Conservation (phyloP, 2,329 filamentous ascomycete species). For the Exophiala phaeomuriformis region DNA sequence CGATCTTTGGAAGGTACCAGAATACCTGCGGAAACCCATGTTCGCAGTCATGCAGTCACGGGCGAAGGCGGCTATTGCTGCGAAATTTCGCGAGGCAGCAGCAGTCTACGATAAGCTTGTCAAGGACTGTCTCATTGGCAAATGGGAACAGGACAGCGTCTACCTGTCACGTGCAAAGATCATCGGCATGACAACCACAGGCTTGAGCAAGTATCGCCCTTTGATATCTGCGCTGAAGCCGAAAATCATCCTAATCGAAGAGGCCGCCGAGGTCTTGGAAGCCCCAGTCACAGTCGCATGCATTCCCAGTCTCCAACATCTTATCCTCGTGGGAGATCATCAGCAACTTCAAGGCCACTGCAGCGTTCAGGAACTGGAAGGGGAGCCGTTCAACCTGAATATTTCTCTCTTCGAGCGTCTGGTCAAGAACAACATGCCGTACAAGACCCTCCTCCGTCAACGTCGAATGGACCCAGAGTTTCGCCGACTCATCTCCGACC, state of each 20-base stretch:
- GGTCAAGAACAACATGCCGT: conserved; percentile 58
- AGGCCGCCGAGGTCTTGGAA: conserved; percentile 66
- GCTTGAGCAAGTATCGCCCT: conserved; percentile 69
- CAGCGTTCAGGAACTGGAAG: conserved; percentile 53
- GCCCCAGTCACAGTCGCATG: conserved; percentile 53
- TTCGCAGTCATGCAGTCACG: conserved; percentile 58
- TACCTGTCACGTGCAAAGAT: conserved; percentile 55
- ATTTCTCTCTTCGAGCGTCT: conserved; percentile 75
- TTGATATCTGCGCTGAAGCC: conserved; percentile 61
- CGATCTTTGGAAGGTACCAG: conserved; percentile 57
- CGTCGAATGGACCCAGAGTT: conserved; percentile 66
- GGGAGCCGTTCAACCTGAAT: conserved; percentile 58
- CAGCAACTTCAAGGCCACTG: conserved; percentile 66
- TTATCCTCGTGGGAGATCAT: conserved; percentile 70
- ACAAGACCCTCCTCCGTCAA: conserved; percentile 59
- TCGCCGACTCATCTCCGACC: conserved; percentile 52
- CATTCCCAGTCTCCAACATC: conserved; percentile 55
- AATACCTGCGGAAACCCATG: conserved; percentile 52
- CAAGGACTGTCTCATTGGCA: conserved; percentile 49
- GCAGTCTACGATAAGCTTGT: conserved; percentile 46
- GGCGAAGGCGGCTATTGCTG: conserved; percentile 44
- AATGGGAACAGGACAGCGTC: conserved; percentile 53
- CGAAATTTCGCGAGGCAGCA: conserved; percentile 46
- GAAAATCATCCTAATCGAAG: conserved; percentile 65
- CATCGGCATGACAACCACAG: conserved; percentile 68